phyloP scores from a whole-genome alignment of 108 stramenopile species.

The Stephanodiscus minutulus region DNA sequence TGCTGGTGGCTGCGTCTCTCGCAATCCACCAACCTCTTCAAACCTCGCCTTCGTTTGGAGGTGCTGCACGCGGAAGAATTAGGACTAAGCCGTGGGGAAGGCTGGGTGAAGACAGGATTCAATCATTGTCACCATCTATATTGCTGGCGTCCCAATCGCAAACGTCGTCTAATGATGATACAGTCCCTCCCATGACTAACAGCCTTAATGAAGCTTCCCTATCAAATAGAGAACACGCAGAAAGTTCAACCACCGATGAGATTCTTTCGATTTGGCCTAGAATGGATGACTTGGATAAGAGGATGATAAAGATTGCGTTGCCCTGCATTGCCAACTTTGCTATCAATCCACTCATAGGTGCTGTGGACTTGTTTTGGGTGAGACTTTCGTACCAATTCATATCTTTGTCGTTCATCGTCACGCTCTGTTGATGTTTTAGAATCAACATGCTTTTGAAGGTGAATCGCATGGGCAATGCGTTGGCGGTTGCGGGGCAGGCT shows the following conservation, averaged over 20 bases:
- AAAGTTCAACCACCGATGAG: conserved; percentile 6
- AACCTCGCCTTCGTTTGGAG: background rate
- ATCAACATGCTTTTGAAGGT: too few species aligned
- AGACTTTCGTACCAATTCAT: too few species aligned
- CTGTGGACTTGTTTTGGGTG: conserved; percentile 90
- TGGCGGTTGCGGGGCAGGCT: conserved; percentile 89
- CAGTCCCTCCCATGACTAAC: conserved; percentile 14
- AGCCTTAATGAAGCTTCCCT: background rate
- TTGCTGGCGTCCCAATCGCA: conserved; percentile 8
- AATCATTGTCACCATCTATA: conserved; percentile 4
- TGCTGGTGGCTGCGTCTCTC: conserved; percentile 20
- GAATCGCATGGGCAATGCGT: conserved; percentile 88
- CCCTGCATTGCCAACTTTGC: conserved; percentile 93
- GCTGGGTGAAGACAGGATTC: conserved; percentile 1
- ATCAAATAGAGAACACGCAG: background rate
- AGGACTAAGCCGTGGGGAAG: background rate
- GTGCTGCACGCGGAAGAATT: conserved; percentile 2
- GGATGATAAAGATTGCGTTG: conserved; percentile 76
- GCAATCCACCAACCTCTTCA: conserved; percentile 17
- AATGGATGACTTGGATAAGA: conserved; percentile 71
- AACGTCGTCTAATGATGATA: background rate
- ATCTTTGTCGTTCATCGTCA: too few species aligned
- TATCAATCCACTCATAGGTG: conserved; percentile 83
- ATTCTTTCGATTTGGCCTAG: conserved; percentile 61
- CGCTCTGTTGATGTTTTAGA: too few species aligned